These are phyloP conservation scores for Monosporascus ibericus DNA, from an alignment of 2,329 filamentous ascomycete species.

Conservation along the genomic window DNA sequence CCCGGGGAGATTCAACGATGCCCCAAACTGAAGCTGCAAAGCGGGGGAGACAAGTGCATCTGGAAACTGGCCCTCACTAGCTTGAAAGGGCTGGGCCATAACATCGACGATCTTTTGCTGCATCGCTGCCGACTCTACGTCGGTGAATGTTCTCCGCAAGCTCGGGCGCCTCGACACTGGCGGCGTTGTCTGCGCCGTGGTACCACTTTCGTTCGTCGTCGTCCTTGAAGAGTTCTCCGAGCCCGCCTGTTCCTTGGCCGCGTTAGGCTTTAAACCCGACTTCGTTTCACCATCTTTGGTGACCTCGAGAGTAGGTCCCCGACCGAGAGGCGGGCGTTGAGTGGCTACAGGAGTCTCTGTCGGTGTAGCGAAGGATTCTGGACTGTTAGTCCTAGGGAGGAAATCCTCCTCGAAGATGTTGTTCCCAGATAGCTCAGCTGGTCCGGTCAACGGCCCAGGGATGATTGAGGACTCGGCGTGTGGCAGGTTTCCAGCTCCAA, in stretches of 20 bases:
- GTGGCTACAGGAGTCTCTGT: constrained; percentile 27
- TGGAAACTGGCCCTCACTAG: constrained; percentile 34
- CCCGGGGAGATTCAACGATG: constrained; percentile 36
- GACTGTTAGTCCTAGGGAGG: constrained; percentile 45
- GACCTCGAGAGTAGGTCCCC: not conserved
- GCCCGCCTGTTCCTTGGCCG: constrained; percentile 20
- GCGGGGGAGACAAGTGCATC: constrained; percentile 39
- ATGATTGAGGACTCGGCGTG: constrained; percentile 36
- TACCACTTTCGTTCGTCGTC: constrained; percentile 50
- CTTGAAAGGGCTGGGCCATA: constrained; percentile 73
- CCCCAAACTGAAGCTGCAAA: constrained; percentile 32
- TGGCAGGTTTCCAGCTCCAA: constrained; percentile 60
- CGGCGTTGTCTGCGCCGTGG: constrained; percentile 46
- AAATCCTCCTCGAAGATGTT: constrained; percentile 88
- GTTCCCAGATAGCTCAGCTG: constrained; percentile 62
- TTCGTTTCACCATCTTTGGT: constrained; percentile 4
- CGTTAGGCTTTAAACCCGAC: constrained; percentile 8
- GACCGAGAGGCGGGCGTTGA: not conserved
- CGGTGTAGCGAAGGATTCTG: constrained; percentile 37
- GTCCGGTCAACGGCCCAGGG: constrained; percentile 70
- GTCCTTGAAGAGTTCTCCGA: constrained; percentile 48
- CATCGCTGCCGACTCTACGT: constrained; percentile 66
- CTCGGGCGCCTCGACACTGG: constrained; percentile 56
- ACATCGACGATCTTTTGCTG: constrained; percentile 82
- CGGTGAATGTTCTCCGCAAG: constrained; percentile 83